Conservation (phyloP, 2,329 filamentous ascomycete species). For the Drechslerella stenobrocha region DNA sequence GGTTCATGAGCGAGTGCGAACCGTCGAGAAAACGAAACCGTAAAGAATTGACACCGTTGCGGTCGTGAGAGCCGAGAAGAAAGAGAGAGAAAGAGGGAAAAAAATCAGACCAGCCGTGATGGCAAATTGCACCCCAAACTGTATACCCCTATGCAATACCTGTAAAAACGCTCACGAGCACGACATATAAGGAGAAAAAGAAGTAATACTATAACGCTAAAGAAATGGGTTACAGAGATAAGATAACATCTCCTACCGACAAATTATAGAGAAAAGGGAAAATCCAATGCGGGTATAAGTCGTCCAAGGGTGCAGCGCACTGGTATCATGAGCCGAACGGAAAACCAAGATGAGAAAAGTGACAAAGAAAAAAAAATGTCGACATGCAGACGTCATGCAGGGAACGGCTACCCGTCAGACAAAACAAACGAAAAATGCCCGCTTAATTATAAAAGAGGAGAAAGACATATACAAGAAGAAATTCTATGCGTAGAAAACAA, state of each 20-base stretch:
- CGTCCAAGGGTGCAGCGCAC: constrained; percentile 44
- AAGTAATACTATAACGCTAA: neutral
- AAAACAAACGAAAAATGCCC: constrained; percentile 3
- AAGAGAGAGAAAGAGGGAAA: neutral
- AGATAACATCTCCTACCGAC: too few relatives aligned
- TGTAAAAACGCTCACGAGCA: too few relatives aligned
- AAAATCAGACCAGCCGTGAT: neutral
- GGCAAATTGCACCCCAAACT: too few relatives aligned
- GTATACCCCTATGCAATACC: too few relatives aligned
- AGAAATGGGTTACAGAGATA: too few relatives aligned
- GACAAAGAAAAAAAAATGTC: constrained; percentile 4
- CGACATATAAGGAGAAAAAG: neutral
- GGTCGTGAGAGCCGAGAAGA: neutral
- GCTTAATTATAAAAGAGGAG: neutral
- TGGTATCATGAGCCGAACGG: constrained; percentile 39
- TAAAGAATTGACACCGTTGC: too few relatives aligned
- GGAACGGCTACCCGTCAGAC: constrained; percentile 6
- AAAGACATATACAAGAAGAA: constrained; percentile 4
- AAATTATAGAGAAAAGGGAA: constrained; percentile 14
- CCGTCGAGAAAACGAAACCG: too few relatives aligned
- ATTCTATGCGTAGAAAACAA: neutral
- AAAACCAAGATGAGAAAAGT: constrained; percentile 4
- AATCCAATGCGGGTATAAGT: constrained; percentile 34
- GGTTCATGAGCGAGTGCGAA: too few relatives aligned
- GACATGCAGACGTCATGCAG: constrained; percentile 15